These are phyloP conservation scores for Cystobasidium tubakii DNA, from an alignment of 768 basidiomycete genomes.

Conservation along the genomic window DNA sequence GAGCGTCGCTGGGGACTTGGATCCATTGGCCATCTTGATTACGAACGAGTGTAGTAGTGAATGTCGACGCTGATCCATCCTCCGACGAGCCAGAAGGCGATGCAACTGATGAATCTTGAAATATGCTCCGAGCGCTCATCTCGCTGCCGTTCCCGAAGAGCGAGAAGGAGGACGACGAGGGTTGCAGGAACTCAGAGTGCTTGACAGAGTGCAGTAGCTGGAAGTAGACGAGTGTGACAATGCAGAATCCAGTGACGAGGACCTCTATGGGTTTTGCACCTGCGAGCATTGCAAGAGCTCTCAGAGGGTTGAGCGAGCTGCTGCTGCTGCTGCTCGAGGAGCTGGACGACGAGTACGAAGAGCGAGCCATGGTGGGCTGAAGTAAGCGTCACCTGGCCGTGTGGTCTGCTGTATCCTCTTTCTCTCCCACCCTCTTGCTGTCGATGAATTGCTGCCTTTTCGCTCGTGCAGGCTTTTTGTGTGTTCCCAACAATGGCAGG, in stretches of 20 bases:
- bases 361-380: conserved; percentile 16
- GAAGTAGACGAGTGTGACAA: conserved; percentile 90
- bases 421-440: background rate
- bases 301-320: conserved; percentile 17
- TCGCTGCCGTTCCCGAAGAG: background rate
- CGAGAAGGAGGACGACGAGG: conserved; percentile 18
- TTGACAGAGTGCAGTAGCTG: conserved; percentile 85
- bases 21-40: conserved; percentile 1
- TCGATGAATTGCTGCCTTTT: background rate
- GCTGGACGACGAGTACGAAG: background rate
- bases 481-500: background rate
- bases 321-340: background rate
- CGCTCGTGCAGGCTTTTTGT: conserved; percentile 2
- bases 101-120: background rate
- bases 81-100: background rate
- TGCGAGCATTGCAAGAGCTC: conserved; percentile 38
- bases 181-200: conserved; percentile 52
- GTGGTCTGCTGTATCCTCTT: background rate
- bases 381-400: no score
- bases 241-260: conserved; percentile 70
- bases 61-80: background rate
- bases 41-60: conserved; percentile 8
- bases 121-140: background rate
- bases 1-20: background rate
- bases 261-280: conserved; percentile 43